Conservation (phyloP, 768 basidiomycete genomes). For the Boletus rex-veris region DNA sequence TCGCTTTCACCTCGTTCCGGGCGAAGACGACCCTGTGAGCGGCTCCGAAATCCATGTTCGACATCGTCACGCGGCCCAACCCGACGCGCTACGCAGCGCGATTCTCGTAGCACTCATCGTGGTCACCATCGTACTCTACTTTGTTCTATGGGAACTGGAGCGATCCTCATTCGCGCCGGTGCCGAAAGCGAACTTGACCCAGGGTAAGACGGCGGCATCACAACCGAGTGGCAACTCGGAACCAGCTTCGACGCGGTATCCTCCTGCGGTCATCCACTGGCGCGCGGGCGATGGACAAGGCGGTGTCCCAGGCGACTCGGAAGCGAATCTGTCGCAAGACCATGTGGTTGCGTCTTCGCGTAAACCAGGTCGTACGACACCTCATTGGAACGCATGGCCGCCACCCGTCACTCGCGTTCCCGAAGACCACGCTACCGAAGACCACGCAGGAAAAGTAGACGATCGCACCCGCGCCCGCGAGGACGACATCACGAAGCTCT, state of each 20-base stretch:
- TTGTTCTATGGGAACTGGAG: constrained; percentile 18
- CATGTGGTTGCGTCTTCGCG: neutral
- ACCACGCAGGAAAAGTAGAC: neutral
- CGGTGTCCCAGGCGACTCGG: too few relatives aligned
- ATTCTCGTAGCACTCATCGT: constrained; percentile 17
- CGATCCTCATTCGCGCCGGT: constrained; percentile 4
- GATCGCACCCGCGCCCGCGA: neutral
- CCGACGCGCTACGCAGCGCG: constrained; percentile 9
- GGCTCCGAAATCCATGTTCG: constrained; percentile 3
- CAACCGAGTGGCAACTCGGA: neutral
- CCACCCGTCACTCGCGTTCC: constrained; percentile 36
- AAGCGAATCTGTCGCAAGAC: neutral
- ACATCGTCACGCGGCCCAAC: neutral
- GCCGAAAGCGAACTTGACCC: neutral
- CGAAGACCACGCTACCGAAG: constrained; percentile 14
- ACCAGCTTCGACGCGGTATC: neutral
- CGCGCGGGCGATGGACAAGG: too few relatives aligned
- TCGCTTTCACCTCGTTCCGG: neutral
- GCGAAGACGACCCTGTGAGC: neutral
- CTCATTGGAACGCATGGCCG: constrained; percentile 22
- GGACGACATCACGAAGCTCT: neutral
- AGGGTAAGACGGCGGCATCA: neutral
- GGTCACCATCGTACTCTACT: constrained; percentile 23
- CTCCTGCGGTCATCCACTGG: neutral
- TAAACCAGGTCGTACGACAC: neutral